Evolutionary conservation across 495 filamentous ascomycete genomes (phyloP), one percentile per base, ranked within the genome.

Genomic region (Talaromyces trachyspermus): DNA sequence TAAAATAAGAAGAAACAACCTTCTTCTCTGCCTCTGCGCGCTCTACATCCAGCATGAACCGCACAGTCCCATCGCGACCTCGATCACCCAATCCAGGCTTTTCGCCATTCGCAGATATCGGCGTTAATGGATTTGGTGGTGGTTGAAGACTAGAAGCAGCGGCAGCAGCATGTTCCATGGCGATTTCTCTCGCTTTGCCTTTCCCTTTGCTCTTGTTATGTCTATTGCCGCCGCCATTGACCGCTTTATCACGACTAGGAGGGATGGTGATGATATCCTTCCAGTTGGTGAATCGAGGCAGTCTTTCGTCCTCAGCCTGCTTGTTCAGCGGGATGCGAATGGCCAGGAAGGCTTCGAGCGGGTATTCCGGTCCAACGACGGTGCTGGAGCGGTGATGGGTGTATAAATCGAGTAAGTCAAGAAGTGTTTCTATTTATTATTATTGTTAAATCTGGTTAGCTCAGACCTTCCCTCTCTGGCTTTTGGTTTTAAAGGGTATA

Each of bases 361-460:
- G 75, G 58, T 84, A 84, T 15, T 74, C 60, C 25, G 75, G 69
- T 10, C 91, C 91, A 29, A 95, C 73, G 30, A 80, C 74, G 35
- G 89, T 95, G 29, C 71, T 68, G 41, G 76, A 66, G 43, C 80
- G 77, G 55, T 91, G 83, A 59, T 95, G 86, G 10, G 79, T 87
- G 61, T 95, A 96, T 6, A 95, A 75, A 59, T 96, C 90, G 12
- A 95, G 72, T 1, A 95, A 65, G 57, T 96, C 90, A 44, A 92
- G 76, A 48, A 94, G 77, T 1, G 83, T 89, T 70, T 95, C 88
- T 80, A 52, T 12, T 44, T 41, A 30, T 50, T 23, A 54, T 26
- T 51, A 9, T 25, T 17, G 24, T n/a, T 24, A 10, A 19, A 9
- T 2, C 11, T n/a, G n/a, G n/a, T n/a, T n/a, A n/a, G n/a, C n/a